Evolutionary conservation across 2,329 filamentous ascomycete species (phyloP).

Genomic region (Paecilomyces variotii): DNA sequence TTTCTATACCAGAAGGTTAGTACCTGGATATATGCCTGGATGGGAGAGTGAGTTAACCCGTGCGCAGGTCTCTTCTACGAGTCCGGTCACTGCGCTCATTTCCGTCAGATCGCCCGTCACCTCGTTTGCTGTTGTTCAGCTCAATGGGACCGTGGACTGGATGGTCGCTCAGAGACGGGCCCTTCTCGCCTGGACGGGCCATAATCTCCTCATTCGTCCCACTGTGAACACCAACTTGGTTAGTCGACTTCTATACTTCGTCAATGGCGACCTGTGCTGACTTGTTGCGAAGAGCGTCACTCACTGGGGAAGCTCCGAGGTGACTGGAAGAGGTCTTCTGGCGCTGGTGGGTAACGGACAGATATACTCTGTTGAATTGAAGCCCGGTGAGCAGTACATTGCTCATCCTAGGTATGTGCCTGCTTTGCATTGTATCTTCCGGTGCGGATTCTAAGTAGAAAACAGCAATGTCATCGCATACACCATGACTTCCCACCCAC

Average conservation of each 20-base stretch:
- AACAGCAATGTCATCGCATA: conserved; percentile 81
- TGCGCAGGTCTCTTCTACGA: conserved; percentile 67
- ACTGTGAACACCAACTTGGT: conserved; percentile 66
- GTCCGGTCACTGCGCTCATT: conserved; percentile 79
- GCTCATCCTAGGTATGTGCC: conserved; percentile 62
- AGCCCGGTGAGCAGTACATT: conserved; percentile 79
- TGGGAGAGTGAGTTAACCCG: conserved; percentile 6
- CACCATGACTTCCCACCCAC: conserved; percentile 63
- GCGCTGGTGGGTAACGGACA: conserved; percentile 81
- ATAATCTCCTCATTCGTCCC: conserved; percentile 69
- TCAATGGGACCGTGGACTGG: conserved; percentile 94
- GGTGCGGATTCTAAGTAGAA: conserved; percentile 1
- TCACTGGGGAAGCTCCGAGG: conserved; percentile 83
- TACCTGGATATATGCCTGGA: background rate
- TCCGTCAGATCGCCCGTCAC: conserved; percentile 80
- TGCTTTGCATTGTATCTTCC: background rate
- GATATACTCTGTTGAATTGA: conserved; percentile 75
- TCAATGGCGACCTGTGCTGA: conserved; percentile 25
- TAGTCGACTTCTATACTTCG: conserved; percentile 11
- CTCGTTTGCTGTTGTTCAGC: conserved; percentile 76
- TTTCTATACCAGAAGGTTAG: conserved; percentile 76
- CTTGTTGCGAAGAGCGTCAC: conserved; percentile 52
- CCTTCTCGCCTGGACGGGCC: conserved; percentile 92
- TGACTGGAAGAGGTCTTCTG: conserved; percentile 80
- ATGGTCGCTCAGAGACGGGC: conserved; percentile 81